Base-by-base conservation (phyloP, 176 grass and related monocot genomes). In the Tillandsia leiboldiana region DNA sequence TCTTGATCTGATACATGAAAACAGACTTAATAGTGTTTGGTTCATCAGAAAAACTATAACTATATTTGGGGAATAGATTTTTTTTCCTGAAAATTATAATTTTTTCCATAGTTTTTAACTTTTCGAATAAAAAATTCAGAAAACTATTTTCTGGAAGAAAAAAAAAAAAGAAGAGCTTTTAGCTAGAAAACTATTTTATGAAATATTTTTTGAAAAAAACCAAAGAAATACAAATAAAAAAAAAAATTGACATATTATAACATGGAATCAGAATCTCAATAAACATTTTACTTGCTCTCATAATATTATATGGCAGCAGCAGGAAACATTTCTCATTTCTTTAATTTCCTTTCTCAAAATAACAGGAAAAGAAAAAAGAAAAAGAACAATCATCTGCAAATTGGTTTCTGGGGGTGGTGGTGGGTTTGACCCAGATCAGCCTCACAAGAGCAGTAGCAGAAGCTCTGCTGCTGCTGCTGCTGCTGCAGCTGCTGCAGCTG, bases 391-490 rank as follows among this genome's bases (percentile, higher is more conserved):
- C 77, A 90, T 90, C 77, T 86, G 83, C 83, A 90, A 18, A 90
- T 28, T 72, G 29, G n/a, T 7, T 73, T 73, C 53, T 62, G 27
- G 20, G 54, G 53, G 15, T 48, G 54, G 14, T 47, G 53, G 56
- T 49, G 56, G 27, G 26, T 13, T 15, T 23, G 26, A 5, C 26
- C 53, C 54, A 81, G 74, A 80, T 96, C 83, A 51, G 85, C 85
- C 72, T 96, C 88, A 10, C 83, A 75, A 15, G 73, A 75, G 80
- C 79, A 70, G 65, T 83, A 73, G 77, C 79, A 86, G 51, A 81
- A 79, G 20, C 33, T 42, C 33, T 42, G 3, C 33, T 42, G 33
- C 33, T 42, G 33, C 4, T 42, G 33, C 33, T 42, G 26, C 69
- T 47, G 29, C 3, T 24, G 24, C 24, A 1, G 24, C 24, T 24